Evolutionary conservation across 108 stramenopile species (phyloP).

Genomic region (Nitzschia putrida): DNA sequence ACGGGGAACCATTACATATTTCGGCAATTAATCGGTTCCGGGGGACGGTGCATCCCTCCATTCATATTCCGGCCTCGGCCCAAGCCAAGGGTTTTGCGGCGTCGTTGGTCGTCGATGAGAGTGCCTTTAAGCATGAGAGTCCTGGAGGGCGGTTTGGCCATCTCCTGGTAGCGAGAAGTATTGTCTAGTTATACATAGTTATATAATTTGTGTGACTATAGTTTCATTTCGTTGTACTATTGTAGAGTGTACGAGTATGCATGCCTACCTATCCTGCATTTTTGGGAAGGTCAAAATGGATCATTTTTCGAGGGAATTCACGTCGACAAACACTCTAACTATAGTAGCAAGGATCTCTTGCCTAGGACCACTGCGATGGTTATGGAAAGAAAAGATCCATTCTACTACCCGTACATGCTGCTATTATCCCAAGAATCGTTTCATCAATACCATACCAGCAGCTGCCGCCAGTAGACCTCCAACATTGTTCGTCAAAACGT

Average conservation of each 20-base stretch:
- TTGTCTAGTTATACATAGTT: slow-evolving; percentile 75
- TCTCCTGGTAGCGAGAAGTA: slow-evolving; percentile 74
- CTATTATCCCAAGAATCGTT: slow-evolving; percentile 39
- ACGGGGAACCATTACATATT: slow-evolving; percentile 74
- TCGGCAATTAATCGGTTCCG: slow-evolving; percentile 77
- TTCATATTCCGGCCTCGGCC: slow-evolving; percentile 53
- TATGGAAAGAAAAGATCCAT: too few relatives aligned
- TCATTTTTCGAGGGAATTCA: too few relatives aligned
- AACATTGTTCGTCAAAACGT: slow-evolving; percentile 66
- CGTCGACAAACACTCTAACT: too few relatives aligned
- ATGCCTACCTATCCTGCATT: too few relatives aligned
- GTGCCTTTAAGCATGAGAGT: slow-evolving; percentile 63
- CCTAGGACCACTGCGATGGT: too few relatives aligned
- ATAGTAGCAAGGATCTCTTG: too few relatives aligned
- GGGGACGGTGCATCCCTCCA: slow-evolving; percentile 73
- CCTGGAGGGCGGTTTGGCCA: slow-evolving; percentile 80
- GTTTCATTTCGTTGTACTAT: too few relatives aligned
- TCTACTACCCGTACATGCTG: neutral
- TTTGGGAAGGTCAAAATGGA: too few relatives aligned
- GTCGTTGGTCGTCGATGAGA: slow-evolving; percentile 59
- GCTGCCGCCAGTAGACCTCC: slow-evolving; percentile 66
- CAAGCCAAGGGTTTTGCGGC: slow-evolving; percentile 42
- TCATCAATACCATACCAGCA: slow-evolving; percentile 58
- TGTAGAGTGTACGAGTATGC: too few relatives aligned
- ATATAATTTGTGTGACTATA: neutral